A percentile compares a stretch with the other conserved stretches of the same genome.
Conservation (phyloP, 345 rosid genomes). For the Pistacia vera region DNA sequence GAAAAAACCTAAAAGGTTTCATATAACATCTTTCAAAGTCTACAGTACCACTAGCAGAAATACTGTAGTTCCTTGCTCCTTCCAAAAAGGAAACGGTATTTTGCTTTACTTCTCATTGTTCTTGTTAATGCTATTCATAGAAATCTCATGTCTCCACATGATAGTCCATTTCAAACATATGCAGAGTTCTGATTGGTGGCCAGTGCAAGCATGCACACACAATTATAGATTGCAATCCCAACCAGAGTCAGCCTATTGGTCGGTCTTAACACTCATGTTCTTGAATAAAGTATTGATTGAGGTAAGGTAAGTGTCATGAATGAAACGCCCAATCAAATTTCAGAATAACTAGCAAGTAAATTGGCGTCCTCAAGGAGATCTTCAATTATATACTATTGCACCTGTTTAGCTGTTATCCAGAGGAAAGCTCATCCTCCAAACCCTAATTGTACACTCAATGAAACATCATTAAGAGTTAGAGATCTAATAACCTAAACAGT, state of each 20-base stretch:
- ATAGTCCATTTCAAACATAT: conserved; percentile 4
- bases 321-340: neutral
- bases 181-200: neutral
- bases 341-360: neutral
- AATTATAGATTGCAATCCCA: too few relatives aligned
- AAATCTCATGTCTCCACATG: conserved; percentile 6
- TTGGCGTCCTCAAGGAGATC: neutral
- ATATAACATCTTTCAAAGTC: neutral
- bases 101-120: neutral
- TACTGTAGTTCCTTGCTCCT: conserved; percentile 3
- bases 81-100: neutral
- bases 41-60: neutral
- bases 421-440: neutral
- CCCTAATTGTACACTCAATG: neutral
- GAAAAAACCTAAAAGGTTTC: neutral
- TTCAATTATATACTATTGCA: neutral
- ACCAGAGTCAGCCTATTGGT: neutral
- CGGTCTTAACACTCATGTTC: neutral
- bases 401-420: neutral
- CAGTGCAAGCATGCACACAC: too few relatives aligned
- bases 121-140: neutral
- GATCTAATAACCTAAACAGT: neutral
- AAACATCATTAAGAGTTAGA: neutral
- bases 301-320: neutral
- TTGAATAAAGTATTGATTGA: neutral